These are phyloP conservation scores for Uromyces viciae-fabae DNA, from an alignment of 1,284 basidiomycete genomes.

Conservation along the genomic window DNA sequence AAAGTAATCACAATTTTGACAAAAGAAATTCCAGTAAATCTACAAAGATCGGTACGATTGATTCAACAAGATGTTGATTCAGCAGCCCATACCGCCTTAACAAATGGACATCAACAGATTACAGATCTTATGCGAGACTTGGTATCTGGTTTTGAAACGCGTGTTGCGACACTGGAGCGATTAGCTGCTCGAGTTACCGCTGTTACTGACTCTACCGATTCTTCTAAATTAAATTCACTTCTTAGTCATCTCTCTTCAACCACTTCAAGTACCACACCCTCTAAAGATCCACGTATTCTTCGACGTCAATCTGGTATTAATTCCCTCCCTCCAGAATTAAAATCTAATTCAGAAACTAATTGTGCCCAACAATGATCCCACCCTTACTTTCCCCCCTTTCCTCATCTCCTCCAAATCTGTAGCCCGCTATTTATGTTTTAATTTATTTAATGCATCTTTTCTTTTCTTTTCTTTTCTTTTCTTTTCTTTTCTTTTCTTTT, in stretches of 20 bases:
- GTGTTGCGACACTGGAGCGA: background rate
- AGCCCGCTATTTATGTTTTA: background rate
- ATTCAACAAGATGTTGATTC: conserved; percentile 21
- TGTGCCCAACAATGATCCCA: background rate
- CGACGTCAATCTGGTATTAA: background rate
- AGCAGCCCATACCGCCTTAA: background rate
- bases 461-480: too few relatives aligned
- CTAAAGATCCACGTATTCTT: background rate
- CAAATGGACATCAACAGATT: background rate
- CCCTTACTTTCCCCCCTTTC: background rate
- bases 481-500: too few relatives aligned
- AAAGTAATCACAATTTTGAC: background rate
- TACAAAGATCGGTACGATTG: background rate
- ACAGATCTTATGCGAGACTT: background rate
- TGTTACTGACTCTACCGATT: background rate
- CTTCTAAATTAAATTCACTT: background rate
- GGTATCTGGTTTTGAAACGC: background rate
- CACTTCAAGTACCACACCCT: background rate
- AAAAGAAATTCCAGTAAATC: conserved; percentile 7
- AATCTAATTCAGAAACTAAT: background rate
- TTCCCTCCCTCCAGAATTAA: background rate
- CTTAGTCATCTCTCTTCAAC: background rate
- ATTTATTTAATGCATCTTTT: background rate
- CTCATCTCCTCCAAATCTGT: background rate
- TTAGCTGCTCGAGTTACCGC: too few relatives aligned